Percentiles rank a stretch among this genome's conserved stretches.
Evolutionary conservation across 495 filamentous ascomycete genomes (phyloP).

Genomic region (Cercophora sp.): DNA sequence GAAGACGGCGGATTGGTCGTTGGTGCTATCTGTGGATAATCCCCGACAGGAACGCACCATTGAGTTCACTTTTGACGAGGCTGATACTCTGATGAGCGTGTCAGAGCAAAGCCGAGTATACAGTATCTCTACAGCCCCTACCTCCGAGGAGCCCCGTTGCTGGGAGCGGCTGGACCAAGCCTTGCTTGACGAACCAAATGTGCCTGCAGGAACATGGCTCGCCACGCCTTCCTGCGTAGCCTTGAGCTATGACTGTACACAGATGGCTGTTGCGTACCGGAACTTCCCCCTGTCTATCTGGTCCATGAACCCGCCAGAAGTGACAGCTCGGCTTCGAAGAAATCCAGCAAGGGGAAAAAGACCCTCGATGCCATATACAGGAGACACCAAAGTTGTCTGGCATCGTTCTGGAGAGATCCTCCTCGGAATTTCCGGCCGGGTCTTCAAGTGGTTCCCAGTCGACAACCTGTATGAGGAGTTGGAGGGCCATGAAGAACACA

Average conservation of each 20-base stretch:
- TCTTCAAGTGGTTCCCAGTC: slow-evolving; percentile 1
- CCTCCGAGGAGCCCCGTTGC: too few species aligned
- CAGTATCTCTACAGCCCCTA: neutral
- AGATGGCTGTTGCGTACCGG: slow-evolving; percentile 5
- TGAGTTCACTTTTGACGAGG: slow-evolving; percentile 1
- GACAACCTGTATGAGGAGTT: neutral
- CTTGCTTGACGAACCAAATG: slow-evolving; percentile 1
- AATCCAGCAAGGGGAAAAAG: neutral
- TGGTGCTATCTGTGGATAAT: neutral
- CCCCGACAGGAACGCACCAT: neutral
- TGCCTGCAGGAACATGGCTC: neutral
- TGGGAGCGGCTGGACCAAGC: neutral
- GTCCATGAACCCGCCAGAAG: neutral
- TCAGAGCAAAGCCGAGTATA: neutral
- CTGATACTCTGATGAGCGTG: slow-evolving; percentile 1
- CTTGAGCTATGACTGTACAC: slow-evolving; percentile 7
- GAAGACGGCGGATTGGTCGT: slow-evolving; percentile 8
- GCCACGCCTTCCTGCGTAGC: neutral
- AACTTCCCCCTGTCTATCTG: slow-evolving; percentile 6
- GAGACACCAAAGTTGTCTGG: neutral
- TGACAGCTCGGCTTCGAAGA: slow-evolving; percentile 4
- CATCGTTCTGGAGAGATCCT: neutral
- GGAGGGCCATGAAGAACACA: neutral
- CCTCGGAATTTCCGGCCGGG: neutral
- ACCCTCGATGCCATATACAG: neutral